Evolutionary conservation across 2,329 filamentous ascomycete genomes (phyloP).

Genomic region (Trematosphaeria pertusa): DNA sequence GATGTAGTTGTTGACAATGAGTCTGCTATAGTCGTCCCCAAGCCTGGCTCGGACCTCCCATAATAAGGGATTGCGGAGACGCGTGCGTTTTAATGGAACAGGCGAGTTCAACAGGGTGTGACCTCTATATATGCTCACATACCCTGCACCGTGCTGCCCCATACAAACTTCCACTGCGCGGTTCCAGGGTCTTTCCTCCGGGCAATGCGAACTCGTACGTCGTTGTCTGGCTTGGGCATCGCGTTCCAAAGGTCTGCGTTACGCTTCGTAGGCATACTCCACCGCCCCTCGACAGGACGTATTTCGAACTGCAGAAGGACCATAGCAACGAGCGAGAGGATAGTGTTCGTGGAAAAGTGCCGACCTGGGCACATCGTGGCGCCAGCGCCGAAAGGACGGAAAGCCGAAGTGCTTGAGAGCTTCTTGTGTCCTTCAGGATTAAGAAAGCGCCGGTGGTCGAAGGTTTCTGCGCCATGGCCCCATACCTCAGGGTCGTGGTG

Average conservation of each 20-base stretch:
- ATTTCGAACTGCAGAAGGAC: slow-evolving; percentile 45
- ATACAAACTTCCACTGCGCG: slow-evolving; percentile 30
- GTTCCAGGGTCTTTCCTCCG: slow-evolving; percentile 9
- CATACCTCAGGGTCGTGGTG: slow-evolving; percentile 42
- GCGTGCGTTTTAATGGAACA: no score
- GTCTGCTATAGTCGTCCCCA: no score
- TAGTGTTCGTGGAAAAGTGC: slow-evolving; percentile 47
- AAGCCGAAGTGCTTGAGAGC: slow-evolving; percentile 32
- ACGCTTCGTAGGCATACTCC: slow-evolving; percentile 28
- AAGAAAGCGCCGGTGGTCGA: slow-evolving; percentile 45
- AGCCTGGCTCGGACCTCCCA: no score
- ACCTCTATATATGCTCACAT: no score
- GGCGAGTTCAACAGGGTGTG: no score
- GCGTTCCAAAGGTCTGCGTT: slow-evolving; percentile 41
- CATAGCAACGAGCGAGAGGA: slow-evolving; percentile 41
- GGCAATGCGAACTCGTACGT: slow-evolving; percentile 25
- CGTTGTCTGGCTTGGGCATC: slow-evolving; percentile 39
- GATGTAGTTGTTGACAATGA: no score
- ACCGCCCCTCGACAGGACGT: slow-evolving; percentile 22
- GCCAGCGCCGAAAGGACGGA: slow-evolving; percentile 46
- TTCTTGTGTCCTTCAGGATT: slow-evolving; percentile 16
- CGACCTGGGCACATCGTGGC: slow-evolving; percentile 47
- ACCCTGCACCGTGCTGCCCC: no score
- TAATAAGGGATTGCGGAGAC: no score
- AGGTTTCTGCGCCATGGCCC: slow-evolving; percentile 39